Evolutionary conservation across 2,329 filamentous ascomycete species (phyloP).

Genomic region (Seiridium unicorne): DNA sequence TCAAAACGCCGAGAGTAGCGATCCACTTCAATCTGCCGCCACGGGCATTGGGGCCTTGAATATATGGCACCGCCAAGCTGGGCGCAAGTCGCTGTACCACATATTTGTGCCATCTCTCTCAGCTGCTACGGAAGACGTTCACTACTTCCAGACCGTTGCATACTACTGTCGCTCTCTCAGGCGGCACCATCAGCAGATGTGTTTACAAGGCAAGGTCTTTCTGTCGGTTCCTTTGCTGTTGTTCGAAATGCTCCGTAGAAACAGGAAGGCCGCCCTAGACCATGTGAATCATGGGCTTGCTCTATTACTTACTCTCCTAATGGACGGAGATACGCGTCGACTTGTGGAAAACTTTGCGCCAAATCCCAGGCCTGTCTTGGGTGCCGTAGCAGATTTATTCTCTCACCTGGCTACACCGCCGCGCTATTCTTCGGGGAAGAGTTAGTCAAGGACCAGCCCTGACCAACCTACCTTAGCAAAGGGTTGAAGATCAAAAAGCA

Average conservation of each 20-base stretch:
- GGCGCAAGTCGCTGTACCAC: too few relatives aligned
- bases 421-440: constrained; percentile 19
- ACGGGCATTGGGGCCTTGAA: too few relatives aligned
- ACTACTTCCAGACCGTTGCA: constrained; percentile 21
- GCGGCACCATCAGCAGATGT: constrained; percentile 21
- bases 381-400: constrained; percentile 21
- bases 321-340: constrained; percentile 16
- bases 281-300: constrained; percentile 34
- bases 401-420: constrained; percentile 18
- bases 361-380: constrained; percentile 22
- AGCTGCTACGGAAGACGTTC: too few relatives aligned
- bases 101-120: too few relatives aligned
- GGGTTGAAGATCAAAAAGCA: constrained; percentile 17
- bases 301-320: constrained; percentile 29
- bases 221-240: constrained; percentile 28
- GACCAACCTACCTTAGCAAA: constrained; percentile 17
- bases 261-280: constrained; percentile 27
- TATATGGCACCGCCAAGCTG: too few relatives aligned
- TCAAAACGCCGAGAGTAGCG: too few relatives aligned
- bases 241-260: constrained; percentile 30
- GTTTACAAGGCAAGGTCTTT: constrained; percentile 27
- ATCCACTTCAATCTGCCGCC: too few relatives aligned
- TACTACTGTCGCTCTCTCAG: constrained; percentile 34
- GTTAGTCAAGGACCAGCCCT: constrained; percentile 18
- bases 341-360: constrained; percentile 16